Base-by-base conservation (phyloP, 2,329 filamentous ascomycete genomes). In the Albifimbria verrucaria region DNA sequence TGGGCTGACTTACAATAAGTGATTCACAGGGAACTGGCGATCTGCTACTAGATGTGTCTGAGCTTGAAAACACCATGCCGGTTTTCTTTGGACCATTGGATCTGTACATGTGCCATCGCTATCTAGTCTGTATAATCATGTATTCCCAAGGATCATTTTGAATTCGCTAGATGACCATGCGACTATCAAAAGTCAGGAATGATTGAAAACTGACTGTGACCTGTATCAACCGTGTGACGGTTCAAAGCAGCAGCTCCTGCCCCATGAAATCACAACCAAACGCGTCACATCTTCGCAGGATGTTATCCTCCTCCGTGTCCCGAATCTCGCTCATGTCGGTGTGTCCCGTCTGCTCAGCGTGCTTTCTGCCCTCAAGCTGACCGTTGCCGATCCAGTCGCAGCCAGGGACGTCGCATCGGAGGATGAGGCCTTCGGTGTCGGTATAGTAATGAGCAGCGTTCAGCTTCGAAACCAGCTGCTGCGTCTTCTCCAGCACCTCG, bases 401-500 rank as follows among this genome's bases (percentile, higher is more conserved):
- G 9, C 76, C 68, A 15, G 68, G 63, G 3, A 79, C 75, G 58
- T 92, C 90, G 68, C 93, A 97, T 63, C 79, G 84, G 54, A 97
- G 81, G 36, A 82, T 78, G 65, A 97, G 91, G 1, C 86, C 86
- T 21, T 88, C 82, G 0, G 91, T 96, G 67, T 97, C 91, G 0
- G 92, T 97, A 63, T 85, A 97, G 67, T 97, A 97, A 67, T 95
- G 85, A 50, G 83, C 79, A 59, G 86, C 80, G 56, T 77, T 72
- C 39, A 97, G 75, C 55, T 87, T 81, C 57, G 72, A 70, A 48
- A 88, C 88, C 26, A 92, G 71, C 51, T 83, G 77, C 55, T 81
- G 68, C 0, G 92, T 86, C 54, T 81, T 86, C 17, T 80, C 79
- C 51, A 97, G 84, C 1, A 95, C 82, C 60, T 88, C 87, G n/a